A percentile compares a stretch with the other conserved stretches of the same genome.
Evolutionary conservation across 2,329 filamentous ascomycete species (phyloP).

Genomic region (Pseudopithomyces maydicus): DNA sequence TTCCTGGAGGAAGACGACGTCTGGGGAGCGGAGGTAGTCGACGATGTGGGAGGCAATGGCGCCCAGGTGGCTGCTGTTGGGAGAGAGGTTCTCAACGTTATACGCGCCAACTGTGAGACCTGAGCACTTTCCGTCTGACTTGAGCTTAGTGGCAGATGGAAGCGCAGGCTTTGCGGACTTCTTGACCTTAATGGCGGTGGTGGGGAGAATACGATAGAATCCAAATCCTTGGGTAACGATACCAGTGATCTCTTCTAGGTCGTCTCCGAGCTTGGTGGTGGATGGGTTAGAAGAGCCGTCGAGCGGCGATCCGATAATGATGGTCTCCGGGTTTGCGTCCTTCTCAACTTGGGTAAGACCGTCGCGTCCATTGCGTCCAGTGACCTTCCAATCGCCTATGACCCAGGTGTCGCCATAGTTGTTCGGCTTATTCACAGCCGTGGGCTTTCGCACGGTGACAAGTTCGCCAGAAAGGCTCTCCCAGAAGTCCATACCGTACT

Average conservation of each 20-base stretch:
- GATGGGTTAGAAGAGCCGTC: slow-evolving; percentile 67
- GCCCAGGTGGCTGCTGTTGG: slow-evolving; percentile 61
- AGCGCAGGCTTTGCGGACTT: slow-evolving; percentile 52
- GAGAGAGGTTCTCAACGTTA: slow-evolving; percentile 72
- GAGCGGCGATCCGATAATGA: slow-evolving; percentile 67
- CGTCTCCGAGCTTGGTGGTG: slow-evolving; percentile 68
- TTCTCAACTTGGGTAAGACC: slow-evolving; percentile 67
- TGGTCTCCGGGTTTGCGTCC: slow-evolving; percentile 73
- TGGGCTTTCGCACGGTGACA: slow-evolving; percentile 65
- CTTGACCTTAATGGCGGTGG: slow-evolving; percentile 60
- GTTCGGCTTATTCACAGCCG: slow-evolving; percentile 65
- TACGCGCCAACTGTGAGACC: slow-evolving; percentile 69
- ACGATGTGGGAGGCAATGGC: slow-evolving; percentile 69
- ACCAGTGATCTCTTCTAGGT: slow-evolving; percentile 69
- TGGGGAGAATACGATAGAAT: slow-evolving; percentile 71
- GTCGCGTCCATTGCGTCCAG: slow-evolving; percentile 66
- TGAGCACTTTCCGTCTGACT: slow-evolving; percentile 61
- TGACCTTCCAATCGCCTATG: slow-evolving; percentile 66
- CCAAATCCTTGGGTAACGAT: slow-evolving; percentile 69
- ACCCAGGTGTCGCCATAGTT: slow-evolving; percentile 72
- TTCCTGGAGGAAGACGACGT: slow-evolving; percentile 72
- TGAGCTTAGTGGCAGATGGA: slow-evolving; percentile 58
- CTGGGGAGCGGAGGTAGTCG: slow-evolving; percentile 65
- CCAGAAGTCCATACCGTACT: slow-evolving; percentile 76
- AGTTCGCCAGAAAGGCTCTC: slow-evolving; percentile 71